phyloP scores from a whole-genome alignment of 129 eudicot species.

The Flaveria brownii region DNA sequence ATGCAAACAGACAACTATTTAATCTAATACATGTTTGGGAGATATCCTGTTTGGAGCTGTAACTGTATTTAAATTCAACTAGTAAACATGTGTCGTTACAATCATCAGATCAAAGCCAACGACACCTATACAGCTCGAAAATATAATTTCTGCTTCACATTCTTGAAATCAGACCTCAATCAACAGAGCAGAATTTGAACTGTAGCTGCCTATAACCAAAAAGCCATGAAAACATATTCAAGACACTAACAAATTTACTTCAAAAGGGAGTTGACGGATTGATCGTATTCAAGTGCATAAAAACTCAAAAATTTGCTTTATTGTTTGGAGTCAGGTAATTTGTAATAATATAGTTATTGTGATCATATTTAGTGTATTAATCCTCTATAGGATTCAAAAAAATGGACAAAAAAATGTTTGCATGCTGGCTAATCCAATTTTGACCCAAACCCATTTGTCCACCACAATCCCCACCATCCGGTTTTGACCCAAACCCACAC shows the following conservation, averaged over 20 bases:
- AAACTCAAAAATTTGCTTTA: background rate
- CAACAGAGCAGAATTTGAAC: background rate
- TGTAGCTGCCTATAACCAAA: background rate
- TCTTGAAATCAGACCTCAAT: background rate
- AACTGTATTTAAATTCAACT: background rate
- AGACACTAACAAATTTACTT: background rate
- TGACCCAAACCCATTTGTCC: background rate
- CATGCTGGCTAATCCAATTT: background rate
- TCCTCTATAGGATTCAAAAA: background rate
- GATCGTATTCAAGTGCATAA: background rate
- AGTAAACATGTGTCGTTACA: background rate
- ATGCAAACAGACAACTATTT: background rate
- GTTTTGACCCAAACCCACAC: background rate
- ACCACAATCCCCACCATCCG: too few relatives aligned
- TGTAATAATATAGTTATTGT: background rate
- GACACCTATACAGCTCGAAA: background rate
- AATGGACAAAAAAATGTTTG: background rate
- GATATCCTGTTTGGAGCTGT: background rate
- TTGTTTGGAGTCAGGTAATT: background rate
- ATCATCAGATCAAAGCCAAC: background rate
- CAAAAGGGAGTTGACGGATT: background rate
- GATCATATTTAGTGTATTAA: too few relatives aligned
- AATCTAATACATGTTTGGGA: background rate
- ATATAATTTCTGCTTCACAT: background rate
- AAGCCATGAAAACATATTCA: background rate